Conservation (phyloP, 495 filamentous ascomycete genomes). For the Podospora bellae-mahoneyi region DNA sequence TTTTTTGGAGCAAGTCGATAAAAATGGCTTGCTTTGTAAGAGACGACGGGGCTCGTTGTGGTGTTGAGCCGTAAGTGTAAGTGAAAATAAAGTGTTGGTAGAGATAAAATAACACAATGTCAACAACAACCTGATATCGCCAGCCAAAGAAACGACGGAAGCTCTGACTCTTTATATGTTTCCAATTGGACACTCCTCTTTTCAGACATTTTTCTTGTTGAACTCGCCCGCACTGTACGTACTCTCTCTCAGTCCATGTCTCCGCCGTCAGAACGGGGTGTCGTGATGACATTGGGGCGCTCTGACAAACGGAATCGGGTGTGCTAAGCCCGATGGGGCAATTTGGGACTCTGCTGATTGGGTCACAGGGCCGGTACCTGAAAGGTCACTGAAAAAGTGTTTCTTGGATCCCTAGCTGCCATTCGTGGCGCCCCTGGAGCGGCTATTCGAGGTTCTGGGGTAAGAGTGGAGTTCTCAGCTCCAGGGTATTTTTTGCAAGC, state of each 20-base stretch:
- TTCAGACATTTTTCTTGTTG: slow-evolving; percentile 9
- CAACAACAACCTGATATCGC: background rate
- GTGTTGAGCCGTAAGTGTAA: background rate
- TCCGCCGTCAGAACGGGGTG: slow-evolving; percentile 23
- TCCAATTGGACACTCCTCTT: background rate
- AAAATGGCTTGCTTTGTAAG: slow-evolving; percentile 10
- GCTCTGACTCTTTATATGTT: background rate
- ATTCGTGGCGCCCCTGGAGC: slow-evolving; percentile 25
- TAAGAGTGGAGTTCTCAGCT: slow-evolving; percentile 1
- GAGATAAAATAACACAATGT: background rate
- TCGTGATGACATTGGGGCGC: slow-evolving; percentile 32
- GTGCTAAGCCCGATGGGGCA: slow-evolving; percentile 31
- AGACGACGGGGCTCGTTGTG: background rate
- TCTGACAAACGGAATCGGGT: slow-evolving; percentile 27
- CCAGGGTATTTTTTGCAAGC: too few species aligned
- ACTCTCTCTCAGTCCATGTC: slow-evolving; percentile 18
- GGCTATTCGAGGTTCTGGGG: slow-evolving; percentile 37
- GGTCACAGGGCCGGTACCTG: slow-evolving; percentile 37
- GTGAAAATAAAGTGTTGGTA: background rate
- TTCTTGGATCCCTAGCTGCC: slow-evolving; percentile 15
- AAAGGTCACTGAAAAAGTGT: slow-evolving; percentile 18
- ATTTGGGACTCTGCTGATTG: slow-evolving; percentile 31
- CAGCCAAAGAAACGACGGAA: background rate
- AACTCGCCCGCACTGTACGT: background rate
- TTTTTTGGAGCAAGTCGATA: slow-evolving; percentile 13